These are phyloP conservation scores for Urostyla sp. DNA, from an alignment of 73 alveolate genomes.

Conservation along the genomic window DNA sequence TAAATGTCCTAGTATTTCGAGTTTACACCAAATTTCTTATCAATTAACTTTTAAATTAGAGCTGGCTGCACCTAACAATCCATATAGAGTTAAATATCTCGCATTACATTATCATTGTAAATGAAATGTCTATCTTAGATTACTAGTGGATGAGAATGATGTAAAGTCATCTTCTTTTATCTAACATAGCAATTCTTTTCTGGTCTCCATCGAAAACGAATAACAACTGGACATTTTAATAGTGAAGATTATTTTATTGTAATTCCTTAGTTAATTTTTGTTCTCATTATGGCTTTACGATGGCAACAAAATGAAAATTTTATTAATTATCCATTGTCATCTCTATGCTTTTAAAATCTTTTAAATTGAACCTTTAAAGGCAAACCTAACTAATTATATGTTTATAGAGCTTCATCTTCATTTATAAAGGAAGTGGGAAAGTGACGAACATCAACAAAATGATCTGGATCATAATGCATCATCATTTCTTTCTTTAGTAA, in stretches of 20 bases:
- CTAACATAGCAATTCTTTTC: slow-evolving; percentile 48
- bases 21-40: slow-evolving; percentile 54
- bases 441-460: slow-evolving; percentile 49
- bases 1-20: slow-evolving; percentile 58
- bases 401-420: slow-evolving; percentile 55
- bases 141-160: slow-evolving; percentile 60
- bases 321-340: slow-evolving; percentile 29
- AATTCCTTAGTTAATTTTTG: slow-evolving; percentile 36
- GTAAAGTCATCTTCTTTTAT: slow-evolving; percentile 39
- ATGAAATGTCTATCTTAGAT: slow-evolving; percentile 64
- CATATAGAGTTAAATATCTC: slow-evolving; percentile 47
- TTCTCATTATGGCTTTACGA: slow-evolving; percentile 9
- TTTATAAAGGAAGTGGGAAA: slow-evolving; percentile 41
- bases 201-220: slow-evolving; percentile 56
- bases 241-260: slow-evolving; percentile 26
- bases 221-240: slow-evolving; percentile 57
- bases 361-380: slow-evolving; percentile 50
- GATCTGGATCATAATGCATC: neutral
- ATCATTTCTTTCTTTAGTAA: too few relatives aligned
- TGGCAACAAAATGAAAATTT: slow-evolving; percentile 53
- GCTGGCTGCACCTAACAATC: slow-evolving; percentile 51
- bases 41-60: slow-evolving; percentile 7
- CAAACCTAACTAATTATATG: slow-evolving; percentile 47
- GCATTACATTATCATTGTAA: slow-evolving; percentile 49
- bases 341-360: slow-evolving; percentile 21